Base-by-base conservation (phyloP, 495 filamentous ascomycete species). In the Talaromyces proteolyticus region DNA sequence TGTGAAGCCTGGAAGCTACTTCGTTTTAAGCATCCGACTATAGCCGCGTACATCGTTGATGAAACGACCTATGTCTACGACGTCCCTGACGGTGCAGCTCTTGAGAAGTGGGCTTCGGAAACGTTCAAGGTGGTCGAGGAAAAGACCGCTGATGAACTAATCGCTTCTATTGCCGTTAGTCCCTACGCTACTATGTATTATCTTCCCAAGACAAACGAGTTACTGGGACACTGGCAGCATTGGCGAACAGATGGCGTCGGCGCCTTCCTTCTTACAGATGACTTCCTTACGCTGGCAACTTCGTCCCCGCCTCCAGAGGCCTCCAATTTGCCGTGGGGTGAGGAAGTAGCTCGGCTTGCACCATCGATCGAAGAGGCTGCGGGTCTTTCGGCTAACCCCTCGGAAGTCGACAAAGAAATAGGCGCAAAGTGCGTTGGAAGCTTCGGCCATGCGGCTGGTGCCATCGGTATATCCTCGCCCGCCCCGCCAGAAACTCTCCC, bases 171-270 rank as follows among this genome's bases (percentile, higher is more conserved):
- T 26, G 53, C 37, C 14, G 57, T 55, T 17, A 37, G 39, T 41
- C 49, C 54, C 17, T 54, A 56, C 26, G 53, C 52, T 18, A 58
- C 48, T 7, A 42, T 54, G 10, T 52, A 58, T 38, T 66, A 61
- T 51, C n/a, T 66, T 11, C 52, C 50, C 23, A 22, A 54, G n/a
- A 45, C 49, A 11, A 24, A 21, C 34, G 18, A 65, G 34, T 29
- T 67, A 8, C 18, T 67, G 12, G 18, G 57, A 10, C 59, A 66
- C 41, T 49, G 47, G 11, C 52, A 65, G 20, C 66, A 67, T 47
- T 67, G 66, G 64, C 60, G 57, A 5, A 64, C 55, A 12, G 66
- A 69, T 29, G 64, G 62, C 16, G 20, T 56, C 19, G 62, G 64
- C 20, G 55, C 50, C 1, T 42, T 68, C 2, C 60, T 58, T 1